Conservation (phyloP, 352 stramenopile species). For the Blastocystis sp. region DNA sequence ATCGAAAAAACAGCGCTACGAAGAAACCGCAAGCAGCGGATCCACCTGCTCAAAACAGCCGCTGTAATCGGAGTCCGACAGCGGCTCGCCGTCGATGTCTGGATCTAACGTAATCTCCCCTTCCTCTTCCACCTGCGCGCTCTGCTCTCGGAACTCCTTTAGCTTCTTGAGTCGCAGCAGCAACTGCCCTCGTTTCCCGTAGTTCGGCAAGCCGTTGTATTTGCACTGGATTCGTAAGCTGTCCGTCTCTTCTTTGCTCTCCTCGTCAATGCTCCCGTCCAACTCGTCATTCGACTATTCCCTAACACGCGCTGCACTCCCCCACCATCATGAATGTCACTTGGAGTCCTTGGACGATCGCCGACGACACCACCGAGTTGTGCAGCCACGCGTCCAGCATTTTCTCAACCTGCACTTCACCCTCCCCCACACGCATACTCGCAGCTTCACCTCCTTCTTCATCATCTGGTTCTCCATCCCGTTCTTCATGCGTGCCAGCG, state of each 20-base stretch:
- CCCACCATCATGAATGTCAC: slow-evolving; percentile 32
- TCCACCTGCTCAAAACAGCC: slow-evolving; percentile 34
- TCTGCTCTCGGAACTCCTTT: slow-evolving; percentile 15
- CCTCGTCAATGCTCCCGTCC: slow-evolving; percentile 7
- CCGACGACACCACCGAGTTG: slow-evolving; percentile 3
- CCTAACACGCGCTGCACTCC: not conserved
- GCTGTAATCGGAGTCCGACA: slow-evolving; percentile 40
- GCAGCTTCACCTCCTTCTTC: slow-evolving; percentile 51
- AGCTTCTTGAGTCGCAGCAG: slow-evolving; percentile 37
- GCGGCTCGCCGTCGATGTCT: slow-evolving; percentile 27
- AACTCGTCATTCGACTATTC: slow-evolving; percentile 11
- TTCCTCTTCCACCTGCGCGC: not conserved
- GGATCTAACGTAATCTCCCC: not conserved
- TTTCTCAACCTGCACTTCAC: slow-evolving; percentile 11
- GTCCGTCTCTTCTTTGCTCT: not conserved
- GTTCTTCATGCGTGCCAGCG: not conserved
- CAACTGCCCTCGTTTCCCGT: slow-evolving; percentile 32
- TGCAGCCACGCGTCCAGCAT: slow-evolving; percentile 40
- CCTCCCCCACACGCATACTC: not conserved
- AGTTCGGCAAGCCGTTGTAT: slow-evolving; percentile 60
- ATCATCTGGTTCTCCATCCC: not conserved
- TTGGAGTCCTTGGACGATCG: slow-evolving; percentile 23
- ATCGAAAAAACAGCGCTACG: not conserved
- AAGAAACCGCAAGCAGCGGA: slow-evolving; percentile 33
- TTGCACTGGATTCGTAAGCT: slow-evolving; percentile 38